These are phyloP conservation scores for Acanthamoeba lenticulata DNA, from an alignment of 208 protist genomes.

Conservation along the genomic window DNA sequence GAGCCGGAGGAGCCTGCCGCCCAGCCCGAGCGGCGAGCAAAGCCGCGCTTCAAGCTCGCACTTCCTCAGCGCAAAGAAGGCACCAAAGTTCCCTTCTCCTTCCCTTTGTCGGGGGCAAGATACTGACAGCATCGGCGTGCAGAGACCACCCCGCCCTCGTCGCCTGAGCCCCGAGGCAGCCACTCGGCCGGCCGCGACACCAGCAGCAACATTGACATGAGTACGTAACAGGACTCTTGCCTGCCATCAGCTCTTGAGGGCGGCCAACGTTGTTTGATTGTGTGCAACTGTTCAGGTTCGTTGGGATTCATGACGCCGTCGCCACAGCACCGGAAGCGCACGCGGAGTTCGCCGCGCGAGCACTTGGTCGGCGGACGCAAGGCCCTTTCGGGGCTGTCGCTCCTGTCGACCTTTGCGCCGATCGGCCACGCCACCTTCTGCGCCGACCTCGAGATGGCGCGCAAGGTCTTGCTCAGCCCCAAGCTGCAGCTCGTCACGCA, in stretches of 20 bases:
- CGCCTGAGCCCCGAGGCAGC: neutral
- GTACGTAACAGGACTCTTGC: neutral
- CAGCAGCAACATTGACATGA: neutral
- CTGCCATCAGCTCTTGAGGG: too few species aligned
- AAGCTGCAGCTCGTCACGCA: slow-evolving; percentile 48
- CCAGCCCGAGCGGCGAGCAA: neutral
- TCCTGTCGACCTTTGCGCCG: neutral
- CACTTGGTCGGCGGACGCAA: neutral
- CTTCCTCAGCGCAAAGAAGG: neutral
- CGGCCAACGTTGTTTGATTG: too few species aligned
- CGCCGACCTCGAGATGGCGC: neutral
- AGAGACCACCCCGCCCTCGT: neutral
- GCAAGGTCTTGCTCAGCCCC: slow-evolving; percentile 29
- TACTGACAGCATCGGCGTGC: neutral
- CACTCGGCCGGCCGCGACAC: neutral
- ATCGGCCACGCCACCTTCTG: neutral
- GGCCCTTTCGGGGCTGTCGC: neutral
- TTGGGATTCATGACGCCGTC: neutral
- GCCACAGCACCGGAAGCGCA: neutral
- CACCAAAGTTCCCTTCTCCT: neutral
- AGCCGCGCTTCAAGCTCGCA: neutral
- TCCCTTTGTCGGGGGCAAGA: neutral
- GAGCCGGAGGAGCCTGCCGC: neutral
- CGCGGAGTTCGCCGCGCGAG: neutral
- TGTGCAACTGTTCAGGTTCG: neutral